These are phyloP conservation scores for Rhododendron henanense DNA, from an alignment of 148 eudicot species.

Conservation along the genomic window DNA sequence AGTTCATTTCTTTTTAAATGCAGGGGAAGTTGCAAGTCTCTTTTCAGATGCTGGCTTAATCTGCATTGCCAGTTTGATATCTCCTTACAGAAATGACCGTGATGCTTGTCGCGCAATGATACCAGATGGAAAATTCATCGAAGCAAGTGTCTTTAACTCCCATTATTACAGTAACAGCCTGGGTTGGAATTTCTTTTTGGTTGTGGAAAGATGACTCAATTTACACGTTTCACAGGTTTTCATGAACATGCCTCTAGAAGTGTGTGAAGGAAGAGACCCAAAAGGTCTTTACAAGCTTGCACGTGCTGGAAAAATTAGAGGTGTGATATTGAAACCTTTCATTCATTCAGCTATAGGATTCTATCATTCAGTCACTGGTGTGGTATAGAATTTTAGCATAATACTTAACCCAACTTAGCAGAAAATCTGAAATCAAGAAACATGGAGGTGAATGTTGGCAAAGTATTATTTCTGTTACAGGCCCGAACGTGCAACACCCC, in stretches of 20 bases:
- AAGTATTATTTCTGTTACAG: background rate
- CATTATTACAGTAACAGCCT: background rate
- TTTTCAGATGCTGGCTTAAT: constrained; percentile 82
- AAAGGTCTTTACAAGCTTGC: constrained; percentile 98
- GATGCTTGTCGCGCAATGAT: constrained; percentile 87
- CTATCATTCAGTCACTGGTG: background rate
- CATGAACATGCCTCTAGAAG: constrained; percentile 78
- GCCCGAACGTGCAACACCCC: background rate
- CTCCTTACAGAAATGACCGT: constrained; percentile 86
- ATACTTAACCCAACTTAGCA: background rate
- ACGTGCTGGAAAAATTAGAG: constrained; percentile 91
- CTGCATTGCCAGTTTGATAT: constrained; percentile 87
- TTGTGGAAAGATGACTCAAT: background rate
- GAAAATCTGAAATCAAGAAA: background rate
- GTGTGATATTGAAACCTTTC: constrained; percentile 24
- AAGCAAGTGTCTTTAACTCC: constrained; percentile 39
- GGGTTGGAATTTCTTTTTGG: constrained; percentile 6
- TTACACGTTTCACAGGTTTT: constrained; percentile 50
- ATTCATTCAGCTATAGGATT: background rate
- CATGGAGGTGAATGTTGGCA: background rate
- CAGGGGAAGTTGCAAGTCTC: constrained; percentile 88
- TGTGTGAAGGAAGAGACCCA: constrained; percentile 85
- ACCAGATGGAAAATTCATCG: constrained; percentile 61
- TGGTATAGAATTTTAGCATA: background rate
- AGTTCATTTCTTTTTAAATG: constrained; percentile 11